Base-by-base conservation (phyloP, 2,329 filamentous ascomycete genomes). In the Fusarium abutilonis region DNA sequence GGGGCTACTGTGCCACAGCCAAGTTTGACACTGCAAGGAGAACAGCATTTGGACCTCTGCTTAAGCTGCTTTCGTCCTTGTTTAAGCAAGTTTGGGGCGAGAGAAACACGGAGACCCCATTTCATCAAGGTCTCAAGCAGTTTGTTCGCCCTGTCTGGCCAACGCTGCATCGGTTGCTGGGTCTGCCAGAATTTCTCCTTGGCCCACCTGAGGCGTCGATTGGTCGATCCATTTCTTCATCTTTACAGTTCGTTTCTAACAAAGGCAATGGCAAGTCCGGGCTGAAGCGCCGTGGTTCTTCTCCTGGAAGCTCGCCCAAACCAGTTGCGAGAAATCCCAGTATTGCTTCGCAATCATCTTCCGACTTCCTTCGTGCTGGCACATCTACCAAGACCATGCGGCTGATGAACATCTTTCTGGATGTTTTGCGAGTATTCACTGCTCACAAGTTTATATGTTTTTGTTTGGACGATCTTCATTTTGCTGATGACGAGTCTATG, bases 391-490 rank as follows among this genome's bases (percentile, higher is more conserved):
- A 87, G 71, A 85, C 82, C 2, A 89, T 92, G 64, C 87, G 92
- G 11, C 83, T 97, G 52, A 91, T 94, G 82, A 94, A 93, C 71
- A 93, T 91, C 2, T 94, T 96, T 68, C 79, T 97, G 41, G 93
- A 97, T 66, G 89, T 97, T 9, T 76, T 97, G 46, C 86, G 91
- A 48, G 86, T 96, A 38, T 88, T 98, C 52, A 90, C 92, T 0
- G 83, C 88, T 17, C 88, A 93, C 73, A 95, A 93, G 69, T 88
- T 97, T 69, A 93, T 97, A 50, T 96, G 92, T 70, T 88, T 97
- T 67, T 93, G 89, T 68, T 78, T 97, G 26, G 94, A 97, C 70
- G 94, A 97, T 74, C 78, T 97, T 29, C 93, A 97, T 69, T 95
- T 92, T 74, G 92, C 93, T 7, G 94, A 97, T 72, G 86, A 90